Evolutionary conservation across 1,284 basidiomycete species (phyloP), one percentile per base, ranked within the genome.

Genomic region (Inonotus obliquus): DNA sequence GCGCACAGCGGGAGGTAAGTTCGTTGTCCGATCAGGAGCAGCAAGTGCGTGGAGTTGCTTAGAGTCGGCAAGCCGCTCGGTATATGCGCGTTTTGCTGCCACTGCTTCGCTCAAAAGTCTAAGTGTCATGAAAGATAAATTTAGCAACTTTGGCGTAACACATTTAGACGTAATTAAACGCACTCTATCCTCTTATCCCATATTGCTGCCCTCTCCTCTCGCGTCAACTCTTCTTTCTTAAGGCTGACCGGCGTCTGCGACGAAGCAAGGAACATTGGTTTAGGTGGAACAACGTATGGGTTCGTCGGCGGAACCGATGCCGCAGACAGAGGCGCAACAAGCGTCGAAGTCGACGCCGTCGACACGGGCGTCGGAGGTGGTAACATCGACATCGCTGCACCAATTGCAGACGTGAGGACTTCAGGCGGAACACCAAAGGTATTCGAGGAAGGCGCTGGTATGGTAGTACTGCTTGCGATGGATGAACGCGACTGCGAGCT

Each of bases 171-270:
- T 32, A 9, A 32, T 9, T 32, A 4, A 32, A 54, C 62, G 32
- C 45, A 63, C 62, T 63, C 54, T 49, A 63, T 63, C 14, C 62
- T 44, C 53, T 57, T 49, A 11, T 57, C 62, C 62, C 62, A 63
- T n/a, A 61, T 11, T 23, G 53, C 48, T 25, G 19, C 29, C 27
- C 49, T 39, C 35, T 63, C 59, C 23, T 56, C 58, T 21, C 25
- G 52, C 7, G 58, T 54, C 5, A 63, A 27, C 10, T 7, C 10
- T 45, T 63, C 49, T 35, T 49, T 55, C 47, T 49, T 27, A 17
- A 44, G n/a, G 9, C 3, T 44, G 23, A 32, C 9, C 25, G 51
- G n/a, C 7, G 25, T 23, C 41, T 35, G 27, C n/a, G 39, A 11
- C 19, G 52, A 2, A 4, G 7, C 21, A n/a, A 58, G 45, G 32